Evolutionary conservation across 1,284 basidiomycete genomes (phyloP), one percentile per base, ranked within the genome.

Genomic region (Agroathelia rolfsii): DNA sequence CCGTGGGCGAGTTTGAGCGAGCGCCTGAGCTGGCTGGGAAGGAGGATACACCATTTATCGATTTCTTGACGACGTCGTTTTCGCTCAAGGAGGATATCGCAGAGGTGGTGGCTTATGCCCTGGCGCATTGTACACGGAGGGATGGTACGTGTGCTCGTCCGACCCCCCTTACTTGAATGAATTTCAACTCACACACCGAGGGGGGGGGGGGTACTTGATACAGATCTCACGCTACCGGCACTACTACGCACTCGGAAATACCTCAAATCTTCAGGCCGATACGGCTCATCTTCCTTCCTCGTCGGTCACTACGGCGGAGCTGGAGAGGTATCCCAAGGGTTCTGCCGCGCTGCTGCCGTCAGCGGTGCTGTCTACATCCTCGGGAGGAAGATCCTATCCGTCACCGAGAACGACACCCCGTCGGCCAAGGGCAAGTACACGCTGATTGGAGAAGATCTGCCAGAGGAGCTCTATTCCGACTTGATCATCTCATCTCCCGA

Each of bases 231-330:
- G 0, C 50, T 75, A 6, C 65, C 70, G 1, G 73, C 82, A 0
- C 56, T 95, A 3, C 53, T 55, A 15, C 73, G 89, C 7, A 60
- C 90, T 12, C 69, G 77, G 9, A 59, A 64, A 18, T 90, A 88
- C 50, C 66, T 97, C 14, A 72, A 66, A 24, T 87, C 89, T 1
- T 61, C 79, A 9, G 93, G 94, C 2, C 69, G 86, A 19, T 97
- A 95, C 49, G 94, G 94, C 5, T 60, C 84, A 7, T 89, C 87
- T 0, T 79, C 94, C 0, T 97, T 93, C 58, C 72, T 98, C 10
- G 70, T 97, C 4, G 89, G 88, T 0, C 92, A 96, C 47, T 97
- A 96, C 51, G 94, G 94, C 18, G 89, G 92, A 3, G 65, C 80
- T 0, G 90, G 92, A 3, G 92, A 95, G 49, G 76, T 94, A n/a